These are phyloP conservation scores for Benincasa hispida DNA, from an alignment of 306 rosid species.

Conservation along the genomic window DNA sequence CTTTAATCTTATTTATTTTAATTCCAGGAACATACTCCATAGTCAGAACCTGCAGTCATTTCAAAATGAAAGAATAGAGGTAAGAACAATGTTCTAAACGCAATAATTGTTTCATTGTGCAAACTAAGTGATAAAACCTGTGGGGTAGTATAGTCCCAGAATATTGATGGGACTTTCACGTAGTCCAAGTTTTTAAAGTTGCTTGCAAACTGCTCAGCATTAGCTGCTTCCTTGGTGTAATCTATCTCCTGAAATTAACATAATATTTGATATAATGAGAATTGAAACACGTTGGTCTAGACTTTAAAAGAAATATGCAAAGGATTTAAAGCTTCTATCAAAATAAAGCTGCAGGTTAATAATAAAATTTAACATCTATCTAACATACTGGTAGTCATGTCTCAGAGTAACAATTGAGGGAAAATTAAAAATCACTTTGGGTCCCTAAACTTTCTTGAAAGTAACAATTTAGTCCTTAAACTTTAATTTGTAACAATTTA, in stretches of 20 bases:
- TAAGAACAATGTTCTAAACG: constrained; percentile 1
- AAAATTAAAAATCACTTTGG: too few species aligned
- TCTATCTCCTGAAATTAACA: constrained; percentile 80
- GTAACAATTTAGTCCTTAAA: too few species aligned
- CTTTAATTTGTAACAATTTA: too few species aligned
- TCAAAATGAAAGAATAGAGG: constrained; percentile 5
- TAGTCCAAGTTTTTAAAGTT: constrained; percentile 81
- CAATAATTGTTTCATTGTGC: not conserved
- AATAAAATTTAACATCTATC: not conserved
- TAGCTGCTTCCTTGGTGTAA: constrained; percentile 95
- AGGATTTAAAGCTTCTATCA: not conserved
- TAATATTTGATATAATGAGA: not conserved
- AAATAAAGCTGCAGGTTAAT: not conserved
- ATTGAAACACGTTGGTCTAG: not conserved
- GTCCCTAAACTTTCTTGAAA: too few species aligned
- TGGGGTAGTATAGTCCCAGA: constrained; percentile 89
- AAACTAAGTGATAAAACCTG: constrained; percentile 42
- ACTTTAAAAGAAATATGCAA: not conserved
- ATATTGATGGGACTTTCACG: constrained; percentile 80
- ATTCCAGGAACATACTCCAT: constrained; percentile 99
- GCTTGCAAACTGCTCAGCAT: constrained; percentile 77
- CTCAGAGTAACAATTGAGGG: not conserved
- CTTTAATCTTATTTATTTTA: constrained; percentile 89
- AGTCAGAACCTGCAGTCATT: constrained; percentile 60
- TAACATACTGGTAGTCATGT: not conserved